These are phyloP conservation scores for Daedaleopsis nitida DNA, from an alignment of 768 basidiomycete species.

Conservation along the genomic window DNA sequence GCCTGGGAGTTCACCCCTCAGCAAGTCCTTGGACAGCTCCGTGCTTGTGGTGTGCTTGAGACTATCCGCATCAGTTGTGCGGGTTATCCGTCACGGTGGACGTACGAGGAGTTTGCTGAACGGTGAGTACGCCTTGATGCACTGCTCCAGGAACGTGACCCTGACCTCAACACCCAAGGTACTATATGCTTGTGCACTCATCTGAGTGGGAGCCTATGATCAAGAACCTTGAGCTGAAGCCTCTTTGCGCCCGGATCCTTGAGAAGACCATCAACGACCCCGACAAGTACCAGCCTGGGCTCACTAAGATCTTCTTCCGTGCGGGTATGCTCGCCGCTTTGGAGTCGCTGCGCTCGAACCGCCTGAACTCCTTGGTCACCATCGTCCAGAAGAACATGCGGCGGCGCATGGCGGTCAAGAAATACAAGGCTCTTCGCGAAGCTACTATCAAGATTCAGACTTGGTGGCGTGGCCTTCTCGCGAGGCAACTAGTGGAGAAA, in stretches of 20 bases:
- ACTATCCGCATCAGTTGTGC: slow-evolving; percentile 99
- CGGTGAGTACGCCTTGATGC: slow-evolving; percentile 53
- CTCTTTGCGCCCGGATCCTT: slow-evolving; percentile 83
- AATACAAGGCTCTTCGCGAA: slow-evolving; percentile 67
- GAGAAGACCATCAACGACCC: slow-evolving; percentile 86
- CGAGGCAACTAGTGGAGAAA: slow-evolving; percentile 66
- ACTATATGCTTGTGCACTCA: slow-evolving; percentile 95
- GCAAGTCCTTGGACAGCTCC: slow-evolving; percentile 91
- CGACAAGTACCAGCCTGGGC: slow-evolving; percentile 96
- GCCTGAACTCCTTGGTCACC: slow-evolving; percentile 89
- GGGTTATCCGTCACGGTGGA: slow-evolving; percentile 98
- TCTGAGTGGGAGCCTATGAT: slow-evolving; percentile 86
- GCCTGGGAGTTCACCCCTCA: slow-evolving; percentile 98
- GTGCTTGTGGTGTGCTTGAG: slow-evolving; percentile 98
- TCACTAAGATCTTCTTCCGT: slow-evolving; percentile 99
- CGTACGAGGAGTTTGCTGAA: slow-evolving; percentile 97
- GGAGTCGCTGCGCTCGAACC: slow-evolving; percentile 85
- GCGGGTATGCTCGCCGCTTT: slow-evolving; percentile 98
- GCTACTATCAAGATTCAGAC: slow-evolving; percentile 88
- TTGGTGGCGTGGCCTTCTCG: slow-evolving; percentile 91
- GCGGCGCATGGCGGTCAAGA: slow-evolving; percentile 79
- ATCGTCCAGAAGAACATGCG: slow-evolving; percentile 98
- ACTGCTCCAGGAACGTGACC: not conserved
- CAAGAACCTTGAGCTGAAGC: slow-evolving; percentile 74
- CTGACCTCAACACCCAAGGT: slow-evolving; percentile 51